A percentile compares a stretch with the other conserved stretches of the same genome.
phyloP scores from a whole-genome alignment of 192 early-diverging fungal species.

The Geranomyces michiganensis region DNA sequence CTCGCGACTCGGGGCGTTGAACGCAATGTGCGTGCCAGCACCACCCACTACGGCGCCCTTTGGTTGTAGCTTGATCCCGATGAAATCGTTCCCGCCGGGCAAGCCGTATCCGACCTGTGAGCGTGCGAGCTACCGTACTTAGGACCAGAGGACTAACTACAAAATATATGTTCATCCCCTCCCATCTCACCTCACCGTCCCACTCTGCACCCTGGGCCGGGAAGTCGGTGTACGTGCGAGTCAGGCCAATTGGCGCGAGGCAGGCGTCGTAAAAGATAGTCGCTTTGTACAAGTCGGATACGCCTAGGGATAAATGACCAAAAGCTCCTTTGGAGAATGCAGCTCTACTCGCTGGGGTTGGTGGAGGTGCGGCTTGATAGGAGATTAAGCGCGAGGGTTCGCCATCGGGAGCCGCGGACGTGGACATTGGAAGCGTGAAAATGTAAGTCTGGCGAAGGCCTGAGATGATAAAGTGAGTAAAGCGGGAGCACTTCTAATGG shows the following conservation, averaged over 20 bases:
- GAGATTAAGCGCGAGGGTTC: no score
- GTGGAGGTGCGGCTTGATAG: no score
- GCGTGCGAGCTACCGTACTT: no score
- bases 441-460: no score
- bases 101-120: constrained; percentile 10
- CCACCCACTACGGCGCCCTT: neutral
- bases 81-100: neutral
- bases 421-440: no score
- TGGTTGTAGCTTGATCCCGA: neutral
- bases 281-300: neutral
- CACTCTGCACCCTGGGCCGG: neutral
- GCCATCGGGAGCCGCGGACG: no score
- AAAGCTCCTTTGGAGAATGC: neutral
- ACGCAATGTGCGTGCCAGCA: neutral
- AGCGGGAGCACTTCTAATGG: no score
- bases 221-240: constrained; percentile 1
- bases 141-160: no score
- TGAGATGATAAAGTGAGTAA: no score
- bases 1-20: neutral
- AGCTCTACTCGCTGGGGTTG: no score
- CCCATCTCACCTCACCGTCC: neutral
- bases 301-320: neutral
- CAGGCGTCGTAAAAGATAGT: constrained; percentile 1
- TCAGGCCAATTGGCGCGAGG: constrained; percentile 1
- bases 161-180: no score